Base-by-base conservation (phyloP, 1,284 basidiomycete genomes). In the Cystobasidium sp. region DNA sequence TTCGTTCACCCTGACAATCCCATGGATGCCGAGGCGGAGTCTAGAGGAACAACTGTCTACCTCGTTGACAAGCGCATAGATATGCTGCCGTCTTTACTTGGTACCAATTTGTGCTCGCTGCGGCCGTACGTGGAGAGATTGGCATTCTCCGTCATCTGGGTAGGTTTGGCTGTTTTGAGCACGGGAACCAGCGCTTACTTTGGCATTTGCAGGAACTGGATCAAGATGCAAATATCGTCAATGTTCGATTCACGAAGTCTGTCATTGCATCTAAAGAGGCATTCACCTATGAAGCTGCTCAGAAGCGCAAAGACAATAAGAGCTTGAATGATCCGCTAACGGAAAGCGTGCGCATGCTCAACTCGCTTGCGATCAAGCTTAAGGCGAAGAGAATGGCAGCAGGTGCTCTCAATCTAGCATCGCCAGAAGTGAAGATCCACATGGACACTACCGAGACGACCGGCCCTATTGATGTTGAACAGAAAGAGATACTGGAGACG, bases 31-130 rank as follows among this genome's bases (percentile, higher is more conserved):
- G 97, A 99, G 83, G 97, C 97, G 18, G 93, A 96, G 16, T 88
- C 94, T 14, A 87, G 97, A 70, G 96, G 97, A 12, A 99, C 96
- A 0, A 99, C 97, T 0, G 97, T 99, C 3, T 99, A 99, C 82
- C 88, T 99, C 6, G 97, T 99, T 1, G 97, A 99, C 85, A 97
- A 96, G 84, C 91, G 97, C 49, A 96, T 99, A 71, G 97, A 99
- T 84, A 99, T 99, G 97, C 86, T 99, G 68, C 97, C 97, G 0
- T 86, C 91, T 18, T 85, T 99, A 9, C 86, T 99, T 9, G 97
- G 97, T 1, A 99, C 97, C 1, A 99, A 99, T 79, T 84, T 99
- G 7, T 99, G 97, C 82, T 97, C 94, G 1, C 85, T 99, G 56
- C 86, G 96, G 52, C 94, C 96, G 0, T 88, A 91, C 79, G 96